A percentile compares a stretch with the other conserved stretches of the same genome.
phyloP scores from a whole-genome alignment of 345 rosid species.

The Alliaria petiolata region DNA sequence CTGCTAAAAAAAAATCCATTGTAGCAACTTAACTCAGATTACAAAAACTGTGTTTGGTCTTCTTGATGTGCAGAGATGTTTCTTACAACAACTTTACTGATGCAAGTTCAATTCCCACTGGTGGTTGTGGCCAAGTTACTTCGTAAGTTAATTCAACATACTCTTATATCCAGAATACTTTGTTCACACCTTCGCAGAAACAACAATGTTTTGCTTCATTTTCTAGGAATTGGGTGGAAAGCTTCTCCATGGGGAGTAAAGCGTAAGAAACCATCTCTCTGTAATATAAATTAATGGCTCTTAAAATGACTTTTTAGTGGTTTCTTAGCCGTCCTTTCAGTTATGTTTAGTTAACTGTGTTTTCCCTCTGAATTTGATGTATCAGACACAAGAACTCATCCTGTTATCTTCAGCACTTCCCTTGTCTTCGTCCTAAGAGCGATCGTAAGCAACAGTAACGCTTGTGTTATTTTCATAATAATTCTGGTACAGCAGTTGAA shows the following conservation, averaged over 20 bases:
- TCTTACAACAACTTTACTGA: conserved; percentile 73
- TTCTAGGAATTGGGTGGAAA: conserved; percentile 77
- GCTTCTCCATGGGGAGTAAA: conserved; percentile 47
- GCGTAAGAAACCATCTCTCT: conserved; percentile 47
- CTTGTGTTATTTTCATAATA: conserved; percentile 1
- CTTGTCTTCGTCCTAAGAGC: conserved; percentile 46
- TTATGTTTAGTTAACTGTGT: too few relatives aligned
- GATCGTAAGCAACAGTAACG: conserved; percentile 41
- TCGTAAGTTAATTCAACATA: conserved; percentile 48
- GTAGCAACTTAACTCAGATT: not conserved
- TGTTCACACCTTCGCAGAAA: conserved; percentile 10
- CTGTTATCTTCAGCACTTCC: conserved; percentile 60
- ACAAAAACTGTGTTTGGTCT: not conserved
- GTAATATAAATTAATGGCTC: not conserved
- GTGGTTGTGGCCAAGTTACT: conserved; percentile 52
- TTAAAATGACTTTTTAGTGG: not conserved
- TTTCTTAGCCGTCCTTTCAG: not conserved
- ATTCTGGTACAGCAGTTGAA: too few relatives aligned
- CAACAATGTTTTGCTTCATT: conserved; percentile 6
- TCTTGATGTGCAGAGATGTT: conserved; percentile 58
- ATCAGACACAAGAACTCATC: conserved; percentile 52
- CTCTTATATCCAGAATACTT: not conserved
- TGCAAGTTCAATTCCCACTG: conserved; percentile 47
- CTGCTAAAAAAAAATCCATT: not conserved
- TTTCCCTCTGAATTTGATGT: conserved; percentile 6